A percentile compares a stretch with the other conserved stretches of the same genome.
These are phyloP conservation scores for Eutrema salsugineum DNA, from an alignment of 441 rosid genomes.

Conservation along the genomic window DNA sequence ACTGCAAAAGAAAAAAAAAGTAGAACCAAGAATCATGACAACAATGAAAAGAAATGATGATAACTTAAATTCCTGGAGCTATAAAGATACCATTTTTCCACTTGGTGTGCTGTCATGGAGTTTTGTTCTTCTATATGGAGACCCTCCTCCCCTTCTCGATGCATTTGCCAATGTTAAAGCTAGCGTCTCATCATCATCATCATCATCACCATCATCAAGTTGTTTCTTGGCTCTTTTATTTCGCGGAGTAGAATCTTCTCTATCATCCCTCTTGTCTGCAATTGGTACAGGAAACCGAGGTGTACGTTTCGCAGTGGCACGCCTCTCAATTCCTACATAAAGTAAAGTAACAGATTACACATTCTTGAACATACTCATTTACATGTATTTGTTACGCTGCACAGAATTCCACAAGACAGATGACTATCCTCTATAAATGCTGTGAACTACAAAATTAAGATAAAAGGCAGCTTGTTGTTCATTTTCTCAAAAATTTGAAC, in stretches of 20 bases:
- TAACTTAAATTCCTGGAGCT: background rate
- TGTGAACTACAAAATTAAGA: conserved; percentile 5
- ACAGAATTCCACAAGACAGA: conserved; percentile 11
- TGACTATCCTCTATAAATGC: background rate
- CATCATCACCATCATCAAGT: conserved; percentile 14
- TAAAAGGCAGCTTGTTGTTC: background rate
- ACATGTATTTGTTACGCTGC: background rate
- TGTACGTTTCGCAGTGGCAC: conserved; percentile 88
- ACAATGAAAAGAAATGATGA: conserved; percentile 2
- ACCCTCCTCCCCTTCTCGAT: conserved; percentile 15
- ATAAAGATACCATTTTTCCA: conserved; percentile 54
- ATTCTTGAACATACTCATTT: conserved; percentile 4
- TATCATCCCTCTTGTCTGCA: conserved; percentile 43
- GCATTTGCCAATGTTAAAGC: conserved; percentile 33
- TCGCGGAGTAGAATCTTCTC: conserved; percentile 37
- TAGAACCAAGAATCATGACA: conserved; percentile 1
- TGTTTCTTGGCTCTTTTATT: conserved; percentile 51
- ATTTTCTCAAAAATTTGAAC: conserved; percentile 7
- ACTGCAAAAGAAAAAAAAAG: conserved; percentile 32
- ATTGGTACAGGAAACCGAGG: conserved; percentile 76
- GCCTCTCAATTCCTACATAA: conserved; percentile 55
- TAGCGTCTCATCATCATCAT: conserved; percentile 39
- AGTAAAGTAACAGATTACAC: background rate
- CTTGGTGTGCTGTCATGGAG: conserved; percentile 37
- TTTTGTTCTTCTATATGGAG: conserved; percentile 25